Evolutionary conservation across 352 stramenopile species (phyloP), one percentile per base, ranked within the genome.

Genomic region (Peronosclerospora sorghi): DNA sequence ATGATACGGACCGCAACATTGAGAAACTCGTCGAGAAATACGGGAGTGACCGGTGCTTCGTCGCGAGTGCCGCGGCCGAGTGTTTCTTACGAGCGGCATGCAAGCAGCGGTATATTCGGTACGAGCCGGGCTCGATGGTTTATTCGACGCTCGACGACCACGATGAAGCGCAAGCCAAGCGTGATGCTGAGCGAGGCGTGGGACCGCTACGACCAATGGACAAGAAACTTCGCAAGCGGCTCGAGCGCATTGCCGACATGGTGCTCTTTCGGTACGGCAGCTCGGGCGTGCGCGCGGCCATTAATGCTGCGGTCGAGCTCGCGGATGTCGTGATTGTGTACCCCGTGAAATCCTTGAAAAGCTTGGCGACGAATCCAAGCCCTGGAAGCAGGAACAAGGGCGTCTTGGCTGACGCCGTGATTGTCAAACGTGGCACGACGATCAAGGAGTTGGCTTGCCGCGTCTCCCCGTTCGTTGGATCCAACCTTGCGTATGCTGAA

Each of bases 211-310:
- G 86, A 44, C 64, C 70, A 4, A 56, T 83, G 6, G 69, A 91
- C 20, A 80, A 79, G 30, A 93, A 91, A 44, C 83, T 93, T 30
- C 36, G 54, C 27, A 84, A 76, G 52, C 76, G 83, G 6, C 56
- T 95, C 9, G 79, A 92, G 35, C 77, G 82, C 41, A 90, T 94
- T 44, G 86, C 77, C 0, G 83, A 95, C 47, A 92, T 95, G 78
- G 83, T 95, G 43, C 59, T 95, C 14, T 95, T 93, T 47, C 76
- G 83, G n/a, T 91, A 86, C 44, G 78, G 80, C 18, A 88, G 77
- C 43, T 80, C 83, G 6, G 83, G 81, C 18, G 83, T 95, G 37
- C 79, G 77, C 29, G 72, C 68, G 8, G 81, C 81, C n/a, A 88
- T 95, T 50, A 87, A 94, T 38, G 73, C 78, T 2, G 83, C 81